phyloP scores from a whole-genome alignment of 164 flowering plant species.

The grape (Vitis vinifera) region ASM3070453v1 NC_081805.1:1952501-1953000 shows the following conservation, averaged over 20 bases:
- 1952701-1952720: conserved; percentile 64
- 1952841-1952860: conserved; percentile 53
- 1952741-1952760: conserved; percentile 62
- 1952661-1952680: conserved; percentile 53
- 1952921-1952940: conserved; percentile 46
- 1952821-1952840: conserved; percentile 43
- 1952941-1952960: conserved; percentile 41
- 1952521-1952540: conserved; percentile 36
- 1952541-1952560: conserved; percentile 44
- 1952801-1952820: conserved; percentile 61
- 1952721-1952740: conserved; percentile 61
- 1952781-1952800: conserved; percentile 53
- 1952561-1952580: conserved; percentile 63
- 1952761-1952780: conserved; percentile 47
- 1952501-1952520: conserved; percentile 58
- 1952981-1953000: conserved; percentile 21
- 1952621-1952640: conserved; percentile 48
- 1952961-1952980: conserved; percentile 33
- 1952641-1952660: conserved; percentile 39
- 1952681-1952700: conserved; percentile 60
- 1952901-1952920: conserved; percentile 33
- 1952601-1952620: conserved; percentile 57
- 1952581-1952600: conserved; percentile 63
- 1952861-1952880: conserved; percentile 15
- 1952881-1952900: conserved; percentile 41